Conservation (phyloP, 805 yeast genomes). For the Metschnikowia henanensis region DNA sequence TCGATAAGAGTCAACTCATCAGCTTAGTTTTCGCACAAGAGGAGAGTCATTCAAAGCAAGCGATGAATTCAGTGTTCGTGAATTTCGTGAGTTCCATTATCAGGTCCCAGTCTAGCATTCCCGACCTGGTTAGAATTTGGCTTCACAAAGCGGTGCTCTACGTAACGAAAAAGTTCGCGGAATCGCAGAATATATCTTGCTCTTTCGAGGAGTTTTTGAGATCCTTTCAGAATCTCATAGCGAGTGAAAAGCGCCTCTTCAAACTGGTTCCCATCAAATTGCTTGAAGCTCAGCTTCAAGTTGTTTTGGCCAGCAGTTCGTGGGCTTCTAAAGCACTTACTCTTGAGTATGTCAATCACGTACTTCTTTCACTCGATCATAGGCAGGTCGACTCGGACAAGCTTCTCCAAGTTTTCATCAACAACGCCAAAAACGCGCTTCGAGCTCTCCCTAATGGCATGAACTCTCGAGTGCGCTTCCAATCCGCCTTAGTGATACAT, state of each 20-base stretch:
- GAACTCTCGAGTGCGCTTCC: slow-evolving; percentile 31
- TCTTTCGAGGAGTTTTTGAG: slow-evolving; percentile 34
- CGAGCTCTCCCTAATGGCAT: slow-evolving; percentile 21
- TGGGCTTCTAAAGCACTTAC: slow-evolving; percentile 47
- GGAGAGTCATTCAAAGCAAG: slow-evolving; percentile 28
- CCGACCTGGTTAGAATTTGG: slow-evolving; percentile 45
- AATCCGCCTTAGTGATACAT: slow-evolving; percentile 47
- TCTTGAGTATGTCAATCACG: slow-evolving; percentile 45
- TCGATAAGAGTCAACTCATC: slow-evolving; percentile 16
- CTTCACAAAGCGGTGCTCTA: slow-evolving; percentile 55
- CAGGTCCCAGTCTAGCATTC: slow-evolving; percentile 15
- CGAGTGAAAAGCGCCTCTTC: slow-evolving; percentile 23
- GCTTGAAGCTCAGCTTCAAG: slow-evolving; percentile 67
- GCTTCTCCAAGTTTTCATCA: slow-evolving; percentile 62
- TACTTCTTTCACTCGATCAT: slow-evolving; percentile 37
- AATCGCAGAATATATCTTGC: slow-evolving; percentile 29
- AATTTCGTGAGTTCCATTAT: slow-evolving; percentile 22
- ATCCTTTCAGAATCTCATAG: slow-evolving; percentile 19
- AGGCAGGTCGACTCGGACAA: slow-evolving; percentile 45
- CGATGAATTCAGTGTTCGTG: slow-evolving; percentile 27
- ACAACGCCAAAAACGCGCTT: slow-evolving; percentile 46
- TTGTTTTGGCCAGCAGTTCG: slow-evolving; percentile 41
- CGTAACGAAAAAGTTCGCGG: slow-evolving; percentile 65
- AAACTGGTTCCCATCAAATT: slow-evolving; percentile 43
- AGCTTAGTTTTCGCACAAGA: slow-evolving; percentile 22